Evolutionary conservation across 768 basidiomycete genomes (phyloP).

Genomic region (Fomitopsis serialis): DNA sequence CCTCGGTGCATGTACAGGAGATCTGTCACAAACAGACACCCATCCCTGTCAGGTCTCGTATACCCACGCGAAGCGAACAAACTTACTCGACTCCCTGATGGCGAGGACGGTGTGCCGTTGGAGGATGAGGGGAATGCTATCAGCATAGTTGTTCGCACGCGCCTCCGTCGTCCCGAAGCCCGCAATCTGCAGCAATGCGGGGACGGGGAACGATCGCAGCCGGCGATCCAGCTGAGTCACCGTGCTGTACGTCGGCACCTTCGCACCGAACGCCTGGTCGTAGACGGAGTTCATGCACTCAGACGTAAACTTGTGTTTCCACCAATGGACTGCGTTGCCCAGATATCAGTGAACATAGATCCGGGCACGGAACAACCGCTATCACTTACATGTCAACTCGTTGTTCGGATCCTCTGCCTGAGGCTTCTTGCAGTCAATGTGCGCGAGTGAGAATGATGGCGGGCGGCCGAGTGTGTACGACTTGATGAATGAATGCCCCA

Average conservation of each 20-base stretch:
- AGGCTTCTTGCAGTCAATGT: constrained; percentile 53
- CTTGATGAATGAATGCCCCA: constrained; percentile 25
- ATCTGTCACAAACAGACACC: constrained; percentile 28
- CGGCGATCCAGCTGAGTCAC: constrained; percentile 63
- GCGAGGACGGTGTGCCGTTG: constrained; percentile 64
- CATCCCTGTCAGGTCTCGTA: background rate
- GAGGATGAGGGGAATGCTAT: constrained; percentile 52
- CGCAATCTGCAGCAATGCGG: constrained; percentile 57
- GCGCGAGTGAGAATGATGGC: constrained; percentile 53
- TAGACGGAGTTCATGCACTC: constrained; percentile 62
- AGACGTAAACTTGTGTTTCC: constrained; percentile 65
- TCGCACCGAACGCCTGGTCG: constrained; percentile 65
- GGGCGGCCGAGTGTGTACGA: constrained; percentile 68
- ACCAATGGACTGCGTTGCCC: constrained; percentile 34
- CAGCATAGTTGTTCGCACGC: constrained; percentile 23
- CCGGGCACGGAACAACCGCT: constrained; percentile 34
- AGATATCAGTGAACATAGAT: background rate
- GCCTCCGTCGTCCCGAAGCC: constrained; percentile 45
- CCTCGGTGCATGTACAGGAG: constrained; percentile 73
- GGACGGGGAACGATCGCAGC: constrained; percentile 57
- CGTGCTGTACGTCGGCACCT: constrained; percentile 54
- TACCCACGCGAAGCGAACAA: background rate
- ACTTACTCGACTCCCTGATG: constrained; percentile 62
- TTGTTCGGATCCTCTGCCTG: constrained; percentile 37
- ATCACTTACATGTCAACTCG: constrained; percentile 49